A percentile compares a stretch with the other conserved stretches of the same genome.
phyloP scores from a whole-genome alignment of 2,329 filamentous ascomycete genomes.

The Neodidymelliopsis sp. region DNA sequence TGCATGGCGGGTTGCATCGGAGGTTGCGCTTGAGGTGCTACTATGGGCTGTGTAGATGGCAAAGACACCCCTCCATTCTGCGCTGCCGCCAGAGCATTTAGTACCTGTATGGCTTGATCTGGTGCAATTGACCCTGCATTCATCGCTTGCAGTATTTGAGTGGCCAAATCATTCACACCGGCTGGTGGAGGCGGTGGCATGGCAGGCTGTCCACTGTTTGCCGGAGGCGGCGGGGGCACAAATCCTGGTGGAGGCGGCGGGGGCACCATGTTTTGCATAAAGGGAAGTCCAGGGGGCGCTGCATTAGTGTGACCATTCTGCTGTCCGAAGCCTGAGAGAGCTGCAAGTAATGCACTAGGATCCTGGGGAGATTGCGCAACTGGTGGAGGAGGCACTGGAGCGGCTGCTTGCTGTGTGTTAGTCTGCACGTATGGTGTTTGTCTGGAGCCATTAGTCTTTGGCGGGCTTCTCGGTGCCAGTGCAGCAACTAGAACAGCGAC shows the following conservation, averaged over 20 bases:
- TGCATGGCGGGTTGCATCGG: constrained; percentile 26
- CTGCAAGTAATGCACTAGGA: constrained; percentile 43
- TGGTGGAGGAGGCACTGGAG: constrained; percentile 24
- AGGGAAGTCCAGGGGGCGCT: constrained; percentile 36
- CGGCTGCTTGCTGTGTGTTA: constrained; percentile 37
- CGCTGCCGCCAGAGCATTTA: constrained; percentile 39
- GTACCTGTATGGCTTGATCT: constrained; percentile 46
- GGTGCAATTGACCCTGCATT: constrained; percentile 41
- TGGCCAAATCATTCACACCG: constrained; percentile 38
- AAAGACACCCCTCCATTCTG: constrained; percentile 34
- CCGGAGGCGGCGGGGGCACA: constrained; percentile 38
- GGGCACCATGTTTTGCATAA: constrained; percentile 39
- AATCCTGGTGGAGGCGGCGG: constrained; percentile 45
- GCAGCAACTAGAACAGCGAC: constrained; percentile 24
- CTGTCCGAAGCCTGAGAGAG: constrained; percentile 42
- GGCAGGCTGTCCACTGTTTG: constrained; percentile 29
- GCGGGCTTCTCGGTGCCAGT: constrained; percentile 39
- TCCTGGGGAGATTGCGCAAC: constrained; percentile 33
- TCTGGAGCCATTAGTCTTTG: constrained; percentile 32
- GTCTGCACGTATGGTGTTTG: constrained; percentile 31
- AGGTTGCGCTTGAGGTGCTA: constrained; percentile 22
- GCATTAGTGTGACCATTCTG: constrained; percentile 40
- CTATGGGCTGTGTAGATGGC: constrained; percentile 37
- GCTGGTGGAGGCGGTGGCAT: constrained; percentile 36
- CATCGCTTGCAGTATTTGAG: constrained; percentile 46